These are phyloP conservation scores for Carallia pectinifolia DNA, from an alignment of 345 rosid species.

Conservation along the genomic window DNA sequence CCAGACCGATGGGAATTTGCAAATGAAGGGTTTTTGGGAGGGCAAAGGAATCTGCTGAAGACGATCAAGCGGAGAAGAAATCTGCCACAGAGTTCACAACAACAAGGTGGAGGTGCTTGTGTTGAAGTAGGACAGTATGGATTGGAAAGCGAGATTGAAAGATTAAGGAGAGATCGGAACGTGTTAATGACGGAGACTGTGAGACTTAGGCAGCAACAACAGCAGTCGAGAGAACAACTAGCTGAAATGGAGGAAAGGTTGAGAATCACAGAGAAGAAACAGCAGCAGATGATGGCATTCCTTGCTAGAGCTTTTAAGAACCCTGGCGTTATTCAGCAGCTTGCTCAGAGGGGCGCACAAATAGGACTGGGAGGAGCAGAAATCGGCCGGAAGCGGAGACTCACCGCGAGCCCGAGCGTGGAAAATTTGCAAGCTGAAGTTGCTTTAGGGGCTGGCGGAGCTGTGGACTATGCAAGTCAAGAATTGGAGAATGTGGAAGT, in stretches of 20 bases:
- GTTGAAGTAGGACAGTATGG: conserved; percentile 72
- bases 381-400: conserved; percentile 57
- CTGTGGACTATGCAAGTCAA: conserved; percentile 12
- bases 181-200: conserved; percentile 57
- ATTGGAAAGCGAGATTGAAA: conserved; percentile 55
- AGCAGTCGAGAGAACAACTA: conserved; percentile 48
- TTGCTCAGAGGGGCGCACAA: conserved; percentile 36
- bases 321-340: conserved; percentile 50
- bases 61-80: conserved; percentile 70
- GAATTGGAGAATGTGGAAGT: conserved; percentile 27
- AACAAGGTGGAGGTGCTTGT: conserved; percentile 51
- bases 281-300: conserved; percentile 71
- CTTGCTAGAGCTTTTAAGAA: conserved; percentile 64
- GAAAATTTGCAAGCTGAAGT: conserved; percentile 43
- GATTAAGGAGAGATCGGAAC: conserved; percentile 55
- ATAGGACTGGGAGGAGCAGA: conserved; percentile 35
- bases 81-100: conserved; percentile 31
- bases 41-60: conserved; percentile 79
- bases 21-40: conserved; percentile 81
- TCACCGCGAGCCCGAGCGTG: conserved; percentile 45
- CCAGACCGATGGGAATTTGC: conserved; percentile 94
- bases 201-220: conserved; percentile 67
- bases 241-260: conserved; percentile 55
- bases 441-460: conserved; percentile 15
- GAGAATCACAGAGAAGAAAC: conserved; percentile 55